Evolutionary conservation across 305 asterid genomes (phyloP).

Genomic region (Fraxinus angustifolia): DNA sequence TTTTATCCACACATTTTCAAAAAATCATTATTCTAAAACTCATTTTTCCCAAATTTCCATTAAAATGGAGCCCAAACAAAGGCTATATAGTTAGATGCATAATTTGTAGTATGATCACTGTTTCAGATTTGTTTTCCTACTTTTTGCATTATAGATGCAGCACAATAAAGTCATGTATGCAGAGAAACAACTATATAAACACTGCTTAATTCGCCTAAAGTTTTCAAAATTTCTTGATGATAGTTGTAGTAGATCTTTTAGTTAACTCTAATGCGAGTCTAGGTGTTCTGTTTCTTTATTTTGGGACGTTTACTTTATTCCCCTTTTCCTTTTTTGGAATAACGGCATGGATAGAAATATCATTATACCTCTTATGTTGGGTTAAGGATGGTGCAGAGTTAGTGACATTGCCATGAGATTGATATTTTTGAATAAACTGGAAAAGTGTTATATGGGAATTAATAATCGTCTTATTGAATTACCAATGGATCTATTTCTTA

Average conservation of each 20-base stretch:
- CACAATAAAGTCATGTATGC: background rate
- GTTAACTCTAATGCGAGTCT: background rate
- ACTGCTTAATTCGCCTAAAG: background rate
- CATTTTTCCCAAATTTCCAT: too few relatives aligned
- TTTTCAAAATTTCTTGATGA: background rate
- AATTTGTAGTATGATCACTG: background rate
- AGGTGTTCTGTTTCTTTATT: background rate
- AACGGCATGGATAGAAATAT: background rate
- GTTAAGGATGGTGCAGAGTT: background rate
- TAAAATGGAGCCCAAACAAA: too few relatives aligned
- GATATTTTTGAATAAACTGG: background rate
- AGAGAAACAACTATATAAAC: background rate
- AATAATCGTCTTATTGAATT: background rate
- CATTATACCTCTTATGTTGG: background rate
- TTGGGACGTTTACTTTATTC: background rate
- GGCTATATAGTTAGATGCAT: background rate
- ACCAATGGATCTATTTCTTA: background rate
- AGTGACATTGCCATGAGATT: background rate
- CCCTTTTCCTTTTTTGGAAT: background rate
- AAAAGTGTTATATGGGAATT: background rate
- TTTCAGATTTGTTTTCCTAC: background rate
- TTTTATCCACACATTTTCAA: too few relatives aligned
- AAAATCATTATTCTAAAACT: too few relatives aligned
- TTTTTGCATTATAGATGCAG: background rate
- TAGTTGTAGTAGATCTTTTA: background rate